Conservation (phyloP, 768 basidiomycete species). For the Erythrobasidium yunnanense region DNA sequence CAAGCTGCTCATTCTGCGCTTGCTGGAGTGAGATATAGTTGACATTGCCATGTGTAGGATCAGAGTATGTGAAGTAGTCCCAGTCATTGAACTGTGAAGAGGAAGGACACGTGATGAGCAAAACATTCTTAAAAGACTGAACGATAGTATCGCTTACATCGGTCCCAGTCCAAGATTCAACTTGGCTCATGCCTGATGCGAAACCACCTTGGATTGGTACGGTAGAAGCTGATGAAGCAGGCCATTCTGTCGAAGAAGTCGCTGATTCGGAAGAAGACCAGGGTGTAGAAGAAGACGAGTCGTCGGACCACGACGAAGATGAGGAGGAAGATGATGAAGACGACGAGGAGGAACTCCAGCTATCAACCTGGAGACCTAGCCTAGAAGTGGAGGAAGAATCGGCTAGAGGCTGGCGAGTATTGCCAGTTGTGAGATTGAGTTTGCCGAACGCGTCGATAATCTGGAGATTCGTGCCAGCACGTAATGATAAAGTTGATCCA, state of each 20-base stretch:
- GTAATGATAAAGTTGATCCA: too few relatives aligned
- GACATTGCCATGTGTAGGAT: constrained; percentile 23
- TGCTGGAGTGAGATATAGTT: constrained; percentile 7
- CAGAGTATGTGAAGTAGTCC: constrained; percentile 20
- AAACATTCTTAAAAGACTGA: neutral
- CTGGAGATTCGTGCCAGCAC: too few relatives aligned
- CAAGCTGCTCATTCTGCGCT: constrained; percentile 10
- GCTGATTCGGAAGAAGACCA: neutral
- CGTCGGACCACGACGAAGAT: neutral
- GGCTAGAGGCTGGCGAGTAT: neutral
- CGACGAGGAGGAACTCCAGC: neutral
- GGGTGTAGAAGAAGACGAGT: constrained; percentile 40
- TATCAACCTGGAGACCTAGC: neutral
- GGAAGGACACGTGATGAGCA: too few relatives aligned
- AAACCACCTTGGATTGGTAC: neutral
- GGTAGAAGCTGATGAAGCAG: constrained; percentile 22
- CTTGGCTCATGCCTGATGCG: neutral
- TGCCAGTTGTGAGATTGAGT: neutral
- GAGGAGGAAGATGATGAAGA: neutral
- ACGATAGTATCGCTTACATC: neutral
- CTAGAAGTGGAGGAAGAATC: neutral
- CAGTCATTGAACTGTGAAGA: constrained; percentile 17
- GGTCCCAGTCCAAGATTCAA: constrained; percentile 16
- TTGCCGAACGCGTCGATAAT: too few relatives aligned
- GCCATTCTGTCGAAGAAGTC: constrained; percentile 33